Evolutionary conservation across 306 rosid species (phyloP), one percentile per base, ranked within the genome.

Genomic region (Biancaea sappan): DNA sequence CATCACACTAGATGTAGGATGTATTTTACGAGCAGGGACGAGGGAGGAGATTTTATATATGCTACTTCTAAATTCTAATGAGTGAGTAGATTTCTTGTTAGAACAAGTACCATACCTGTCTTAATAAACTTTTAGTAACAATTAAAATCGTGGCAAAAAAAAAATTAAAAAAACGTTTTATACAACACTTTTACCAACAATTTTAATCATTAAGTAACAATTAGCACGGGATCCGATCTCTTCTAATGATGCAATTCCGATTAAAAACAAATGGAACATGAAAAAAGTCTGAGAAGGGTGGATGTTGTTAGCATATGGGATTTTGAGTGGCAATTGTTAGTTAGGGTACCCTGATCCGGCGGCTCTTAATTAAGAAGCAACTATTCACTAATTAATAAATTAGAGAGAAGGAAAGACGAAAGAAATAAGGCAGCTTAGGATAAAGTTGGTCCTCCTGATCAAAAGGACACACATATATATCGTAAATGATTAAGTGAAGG

Each of bases 381-480:
- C 53, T 54, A 4, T 2, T 0, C 52, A 37, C 31, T 64, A n/a
- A n/a, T 50, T 51, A n/a, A n/a, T 13, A 16, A 31, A 16, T 34
- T 38, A 54, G 75, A 22, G 25, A 22, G 3, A 63, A 34, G 25
- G 37, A 5, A 43, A 35, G 71, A 74, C 2, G 35, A 51, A 52
- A 54, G 35, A 66, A 11, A 11, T 12, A 19, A 19, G 26, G n/a
- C 40, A 4, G 43, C 75, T 72, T 63, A 21, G 57, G 48, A 46
- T 21, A 38, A 75, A 65, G 63, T 51, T 18, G 34, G 63, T 3
- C 74, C 32, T 52, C 15, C 44, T 59, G 66, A 63, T 84, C 88
- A 78, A 84, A 78, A 79, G n/a, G n/a, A n/a, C n/a, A n/a, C 61
- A 56, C 21, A 53, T 58, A 78, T 76, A 79, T 82, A 67, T 84